Conservation (phyloP, 306 rosid species). For the Clitoria ternatea region DNA sequence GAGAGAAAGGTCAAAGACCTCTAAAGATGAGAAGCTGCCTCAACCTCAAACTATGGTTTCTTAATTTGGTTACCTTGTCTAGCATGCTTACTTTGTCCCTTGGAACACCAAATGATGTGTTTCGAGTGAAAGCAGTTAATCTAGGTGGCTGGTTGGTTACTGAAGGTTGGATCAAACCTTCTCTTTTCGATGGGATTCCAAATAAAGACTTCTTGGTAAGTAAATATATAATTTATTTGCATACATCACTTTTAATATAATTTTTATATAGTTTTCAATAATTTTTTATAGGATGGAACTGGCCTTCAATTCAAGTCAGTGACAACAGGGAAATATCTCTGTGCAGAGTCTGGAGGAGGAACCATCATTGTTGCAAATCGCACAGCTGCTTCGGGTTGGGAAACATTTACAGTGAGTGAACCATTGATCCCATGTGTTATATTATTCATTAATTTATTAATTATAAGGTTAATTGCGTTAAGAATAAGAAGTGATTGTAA, state of each 20-base stretch:
- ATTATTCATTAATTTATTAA: not conserved
- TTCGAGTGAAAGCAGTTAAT: slow-evolving; percentile 53
- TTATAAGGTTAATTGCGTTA: not conserved
- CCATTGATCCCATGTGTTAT: not conserved
- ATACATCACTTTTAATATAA: too few relatives aligned
- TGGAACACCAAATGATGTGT: slow-evolving; percentile 13
- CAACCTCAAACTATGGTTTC: slow-evolving; percentile 22
- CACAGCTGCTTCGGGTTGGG: slow-evolving; percentile 62
- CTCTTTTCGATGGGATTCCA: slow-evolving; percentile 72
- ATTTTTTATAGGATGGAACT: slow-evolving; percentile 63
- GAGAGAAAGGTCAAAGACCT: not conserved
- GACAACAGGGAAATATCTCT: slow-evolving; percentile 47
- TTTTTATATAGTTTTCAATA: too few relatives aligned
- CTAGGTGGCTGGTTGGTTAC: slow-evolving; percentile 83
- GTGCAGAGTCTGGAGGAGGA: slow-evolving; percentile 73
- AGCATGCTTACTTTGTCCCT: not conserved
- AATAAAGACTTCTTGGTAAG: slow-evolving; percentile 63
- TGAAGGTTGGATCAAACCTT: slow-evolving; percentile 90
- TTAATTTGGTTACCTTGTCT: slow-evolving; percentile 17
- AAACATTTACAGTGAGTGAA: slow-evolving; percentile 49
- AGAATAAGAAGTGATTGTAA: not conserved
- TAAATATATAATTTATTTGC: not conserved
- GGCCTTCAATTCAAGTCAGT: slow-evolving; percentile 62
- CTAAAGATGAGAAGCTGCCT: slow-evolving; percentile 25
- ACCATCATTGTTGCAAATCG: slow-evolving; percentile 68